Percentiles rank a stretch among this genome's conserved stretches.
Evolutionary conservation across 345 rosid species (phyloP).

Genomic region (Eucalyptus curtisii): DNA sequence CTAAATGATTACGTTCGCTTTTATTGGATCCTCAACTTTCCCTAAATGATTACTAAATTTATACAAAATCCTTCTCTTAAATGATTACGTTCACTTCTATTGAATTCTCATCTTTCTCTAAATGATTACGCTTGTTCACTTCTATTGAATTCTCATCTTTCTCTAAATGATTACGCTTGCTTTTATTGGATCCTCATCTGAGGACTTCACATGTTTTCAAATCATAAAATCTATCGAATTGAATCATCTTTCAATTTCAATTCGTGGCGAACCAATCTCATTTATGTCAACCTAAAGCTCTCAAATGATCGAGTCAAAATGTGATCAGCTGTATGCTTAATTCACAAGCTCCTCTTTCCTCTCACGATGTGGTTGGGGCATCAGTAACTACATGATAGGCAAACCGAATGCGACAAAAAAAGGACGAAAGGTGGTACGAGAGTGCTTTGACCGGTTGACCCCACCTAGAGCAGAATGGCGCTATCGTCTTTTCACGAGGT

Average conservation of each 20-base stretch:
- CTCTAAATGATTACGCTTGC: background rate
- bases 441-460: background rate
- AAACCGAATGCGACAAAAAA: background rate
- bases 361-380: background rate
- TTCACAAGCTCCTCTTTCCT: background rate
- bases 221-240: background rate
- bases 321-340: background rate
- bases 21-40: too few species aligned
- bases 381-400: background rate
- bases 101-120: too few species aligned
- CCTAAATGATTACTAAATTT: too few species aligned
- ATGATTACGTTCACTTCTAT: too few species aligned
- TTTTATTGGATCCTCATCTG: fast-evolving
- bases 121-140: too few species aligned
- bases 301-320: background rate
- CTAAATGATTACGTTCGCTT: too few species aligned
- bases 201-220: fast-evolving
- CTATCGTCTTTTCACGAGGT: background rate
- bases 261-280: background rate
- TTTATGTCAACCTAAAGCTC: background rate
- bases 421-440: background rate
- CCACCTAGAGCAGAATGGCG: background rate
- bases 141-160: too few species aligned
- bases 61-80: too few species aligned
- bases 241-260: background rate